These are phyloP conservation scores for Aureobasidium musti DNA, from an alignment of 2,329 filamentous ascomycete genomes.

Conservation along the genomic window DNA sequence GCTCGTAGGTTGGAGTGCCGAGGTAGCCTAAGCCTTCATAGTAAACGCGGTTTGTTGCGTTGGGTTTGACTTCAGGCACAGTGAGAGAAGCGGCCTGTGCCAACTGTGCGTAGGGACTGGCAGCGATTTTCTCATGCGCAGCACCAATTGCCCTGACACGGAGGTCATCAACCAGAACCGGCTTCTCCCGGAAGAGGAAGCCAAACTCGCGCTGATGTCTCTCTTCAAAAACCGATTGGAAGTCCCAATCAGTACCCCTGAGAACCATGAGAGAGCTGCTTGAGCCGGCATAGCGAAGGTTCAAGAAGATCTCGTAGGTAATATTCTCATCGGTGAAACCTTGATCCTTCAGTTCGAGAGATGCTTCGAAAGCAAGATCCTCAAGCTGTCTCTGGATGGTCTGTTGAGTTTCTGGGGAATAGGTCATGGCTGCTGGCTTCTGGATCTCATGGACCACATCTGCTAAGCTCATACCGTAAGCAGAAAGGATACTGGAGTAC, in stretches of 20 bases:
- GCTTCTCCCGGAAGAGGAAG: constrained; percentile 44
- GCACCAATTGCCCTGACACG: constrained; percentile 45
- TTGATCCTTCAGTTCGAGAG: constrained; percentile 62
- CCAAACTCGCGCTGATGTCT: constrained; percentile 49
- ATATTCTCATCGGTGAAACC: constrained; percentile 55
- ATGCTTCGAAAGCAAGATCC: constrained; percentile 56
- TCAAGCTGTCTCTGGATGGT: constrained; percentile 70
- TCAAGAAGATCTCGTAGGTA: constrained; percentile 44
- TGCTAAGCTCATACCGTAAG: constrained; percentile 52
- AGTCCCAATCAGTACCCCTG: constrained; percentile 40
- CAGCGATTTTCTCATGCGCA: constrained; percentile 23
- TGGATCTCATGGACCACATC: constrained; percentile 50
- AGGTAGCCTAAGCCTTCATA: constrained; percentile 35
- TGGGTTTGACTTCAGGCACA: constrained; percentile 7
- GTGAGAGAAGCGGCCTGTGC: not conserved
- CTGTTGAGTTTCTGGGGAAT: constrained; percentile 51
- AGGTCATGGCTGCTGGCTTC: constrained; percentile 43
- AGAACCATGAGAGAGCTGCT: constrained; percentile 50
- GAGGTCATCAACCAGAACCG: constrained; percentile 49
- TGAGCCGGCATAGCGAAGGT: constrained; percentile 50
- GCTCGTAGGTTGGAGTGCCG: constrained; percentile 35
- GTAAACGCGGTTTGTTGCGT: constrained; percentile 32
- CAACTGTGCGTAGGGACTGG: constrained; percentile 19
- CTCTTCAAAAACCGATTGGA: constrained; percentile 42
- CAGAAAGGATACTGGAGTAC: constrained; percentile 52